Evolutionary conservation across 768 basidiomycete genomes (phyloP), one percentile per base, ranked within the genome.

Genomic region (Leccinum olivaceopallidum): DNA sequence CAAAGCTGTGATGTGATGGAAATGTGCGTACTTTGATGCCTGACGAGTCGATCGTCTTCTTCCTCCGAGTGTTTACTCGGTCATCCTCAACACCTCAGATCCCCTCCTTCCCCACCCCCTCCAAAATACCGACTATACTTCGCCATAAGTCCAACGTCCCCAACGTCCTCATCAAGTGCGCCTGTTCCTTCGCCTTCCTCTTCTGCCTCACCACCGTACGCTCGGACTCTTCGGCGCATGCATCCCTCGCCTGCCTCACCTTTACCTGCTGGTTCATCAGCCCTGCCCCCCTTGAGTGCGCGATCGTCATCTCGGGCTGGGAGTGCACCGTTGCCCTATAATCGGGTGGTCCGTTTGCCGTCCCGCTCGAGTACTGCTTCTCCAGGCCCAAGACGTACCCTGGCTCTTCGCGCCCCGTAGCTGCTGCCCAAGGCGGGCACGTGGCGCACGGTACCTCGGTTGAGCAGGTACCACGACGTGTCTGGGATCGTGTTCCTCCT

Each of bases 201-300:
- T 66, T 81, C 26, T 89, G 83, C 80, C 30, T 80, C 54, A 86
- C 89, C 1, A 81, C 83, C 63, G 2, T 68, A 71, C 9, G 71
- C 73, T 3, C 80, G 81, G 32, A 77, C 79, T 1, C 60, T 67
- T 56, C 24, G 73, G 22, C 79, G 87, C 47, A 61, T 87, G 86
- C 84, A 51, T 92, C 89, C 7, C 71, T 73, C 22, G 77, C 84
- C 49, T 95, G 93, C 92, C 74, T 87, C 51, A 72, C 81, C 16
- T 92, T 95, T 76, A 88, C 90, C 0, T 78, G 76, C 47, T 95
- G 91, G 93, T 94, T 95, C 80, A 92, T 94, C 65, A 92, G 94
- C 0, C 92, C 92, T 6, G 78, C 88, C 1, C 76, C 95, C 56
- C 67, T 92, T 30, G 85, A 89, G 53, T 85, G 91, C 22, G 69